These are phyloP conservation scores for Blepharisma stoltei DNA, from an alignment of 73 alveolate species.

Conservation along the genomic window DNA sequence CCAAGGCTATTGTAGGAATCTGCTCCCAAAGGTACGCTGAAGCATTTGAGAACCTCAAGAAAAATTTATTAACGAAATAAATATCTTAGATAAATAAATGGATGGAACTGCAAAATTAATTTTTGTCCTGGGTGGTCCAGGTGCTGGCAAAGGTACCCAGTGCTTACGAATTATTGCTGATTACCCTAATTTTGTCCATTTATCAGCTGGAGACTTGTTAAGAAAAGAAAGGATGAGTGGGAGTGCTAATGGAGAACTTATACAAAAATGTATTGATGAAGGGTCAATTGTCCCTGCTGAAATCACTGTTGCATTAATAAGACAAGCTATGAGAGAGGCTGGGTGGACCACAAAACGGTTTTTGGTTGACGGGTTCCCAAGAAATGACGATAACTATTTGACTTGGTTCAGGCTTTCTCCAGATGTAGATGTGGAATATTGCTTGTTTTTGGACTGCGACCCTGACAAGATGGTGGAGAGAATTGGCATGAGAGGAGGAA, in stretches of 20 bases:
- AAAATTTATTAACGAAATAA: background rate
- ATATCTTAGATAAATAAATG: background rate
- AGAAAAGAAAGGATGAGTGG: constrained; percentile 58
- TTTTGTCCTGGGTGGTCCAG: constrained; percentile 78
- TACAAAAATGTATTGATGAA: constrained; percentile 51
- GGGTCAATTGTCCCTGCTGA: constrained; percentile 76
- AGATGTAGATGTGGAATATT: constrained; percentile 24
- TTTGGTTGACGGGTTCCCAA: constrained; percentile 87
- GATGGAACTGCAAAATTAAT: constrained; percentile 35
- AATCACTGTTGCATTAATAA: constrained; percentile 52
- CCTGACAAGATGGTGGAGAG: constrained; percentile 88
- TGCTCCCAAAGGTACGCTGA: too few species aligned
- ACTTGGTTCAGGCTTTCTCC: constrained; percentile 64
- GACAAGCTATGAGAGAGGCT: constrained; percentile 48
- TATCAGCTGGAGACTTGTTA: constrained; percentile 80
- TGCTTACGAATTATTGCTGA: constrained; percentile 62
- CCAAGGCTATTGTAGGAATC: too few species aligned
- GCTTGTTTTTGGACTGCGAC: constrained; percentile 86
- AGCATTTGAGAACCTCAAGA: too few species aligned
- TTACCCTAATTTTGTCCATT: constrained; percentile 60
- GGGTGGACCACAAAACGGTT: constrained; percentile 57
- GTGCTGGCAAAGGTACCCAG: constrained; percentile 94
- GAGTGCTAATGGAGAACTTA: constrained; percentile 45
- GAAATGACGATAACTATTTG: constrained; percentile 71
- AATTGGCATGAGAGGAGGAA: constrained; percentile 86